Evolutionary conservation across 164 flowering plant genomes (phyloP), one percentile per base, ranked within the genome.

Genomic region (Macadamia tetraphylla): DNA sequence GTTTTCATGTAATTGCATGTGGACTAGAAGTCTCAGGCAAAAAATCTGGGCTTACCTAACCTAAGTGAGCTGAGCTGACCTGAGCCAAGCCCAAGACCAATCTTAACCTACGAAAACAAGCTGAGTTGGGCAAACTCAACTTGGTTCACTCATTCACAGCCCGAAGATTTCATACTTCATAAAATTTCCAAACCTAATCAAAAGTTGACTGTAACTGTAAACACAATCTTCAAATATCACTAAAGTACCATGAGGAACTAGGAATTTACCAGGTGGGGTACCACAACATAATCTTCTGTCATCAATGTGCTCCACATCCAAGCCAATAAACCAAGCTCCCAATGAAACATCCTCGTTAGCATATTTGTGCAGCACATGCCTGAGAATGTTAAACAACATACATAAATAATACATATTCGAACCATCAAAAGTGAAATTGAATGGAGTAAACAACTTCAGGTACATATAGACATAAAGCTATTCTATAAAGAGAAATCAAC

Each of bases 341-440:
- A 90, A 46, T 11, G 98, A 87, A 66, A 92, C 98, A 78, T 92
- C 98, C 71, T 92, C 98, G 68, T 92, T 92, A 3, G 89, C 90
- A 72, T 85, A 92, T 70, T 88, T 86, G 82, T 92, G 98, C 67
- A 92, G 82, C 64, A 90, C 60, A 71, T 86, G 71, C 83, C 97
- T 91, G 74, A 62, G 30, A 70, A 48, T 46, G 9, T 53, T 53
- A 14, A 23, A 64, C 59, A 13, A 49, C 61, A 71, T 66, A 31
- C n/a, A 65, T 35, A 65, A 2, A 35, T 35, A 35, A 35, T 35
- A 35, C 3, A 35, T 46, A 46, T 3, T 1, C 48, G 18, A 55
- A 44, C n/a, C 64, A 60, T 30, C 29, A 49, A 30, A 64, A 32
- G 9, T 43, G 11, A 57, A 29, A 62, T 31, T 55, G 44, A 63